Conservation (phyloP, 176 grass and related monocot genomes). For the Rhynchospora pubera region DNA sequence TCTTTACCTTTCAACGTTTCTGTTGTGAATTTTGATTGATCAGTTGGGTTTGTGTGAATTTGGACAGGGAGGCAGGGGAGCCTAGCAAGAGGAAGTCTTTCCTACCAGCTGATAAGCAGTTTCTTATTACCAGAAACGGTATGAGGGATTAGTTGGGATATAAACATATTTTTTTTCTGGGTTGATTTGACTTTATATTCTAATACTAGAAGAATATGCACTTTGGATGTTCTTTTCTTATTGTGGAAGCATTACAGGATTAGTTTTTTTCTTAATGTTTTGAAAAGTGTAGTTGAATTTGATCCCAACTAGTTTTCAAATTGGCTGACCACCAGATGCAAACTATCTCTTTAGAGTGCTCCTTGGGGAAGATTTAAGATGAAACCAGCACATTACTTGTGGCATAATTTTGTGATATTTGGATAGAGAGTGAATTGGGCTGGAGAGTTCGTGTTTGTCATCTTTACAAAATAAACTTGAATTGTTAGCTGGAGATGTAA, state of each 20-base stretch:
- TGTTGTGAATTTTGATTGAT: background rate
- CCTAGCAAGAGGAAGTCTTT: constrained; percentile 70
- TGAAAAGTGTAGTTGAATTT: too few relatives aligned
- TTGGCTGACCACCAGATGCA: background rate
- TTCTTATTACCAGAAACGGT: constrained; percentile 91
- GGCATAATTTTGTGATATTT: background rate
- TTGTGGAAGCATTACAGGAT: too few relatives aligned
- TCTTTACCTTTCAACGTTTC: background rate
- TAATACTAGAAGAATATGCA: background rate
- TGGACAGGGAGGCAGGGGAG: constrained; percentile 72
- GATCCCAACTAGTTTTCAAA: background rate
- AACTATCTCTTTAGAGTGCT: background rate
- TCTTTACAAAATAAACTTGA: background rate
- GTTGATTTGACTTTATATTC: background rate
- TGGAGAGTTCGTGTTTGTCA: background rate
- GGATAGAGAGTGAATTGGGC: background rate
- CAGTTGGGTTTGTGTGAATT: constrained; percentile 31
- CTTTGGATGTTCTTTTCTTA: too few relatives aligned
- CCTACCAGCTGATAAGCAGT: constrained; percentile 76
- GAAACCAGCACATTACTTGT: too few relatives aligned
- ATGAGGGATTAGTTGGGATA: background rate
- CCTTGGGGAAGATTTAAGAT: background rate
- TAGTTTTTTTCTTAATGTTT: too few relatives aligned
- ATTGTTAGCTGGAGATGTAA: background rate
- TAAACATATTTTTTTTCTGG: background rate